Evolutionary conservation across 768 basidiomycete genomes (phyloP), one percentile per base, ranked within the genome.

Genomic region (Hebeloma cylindrosporum): DNA sequence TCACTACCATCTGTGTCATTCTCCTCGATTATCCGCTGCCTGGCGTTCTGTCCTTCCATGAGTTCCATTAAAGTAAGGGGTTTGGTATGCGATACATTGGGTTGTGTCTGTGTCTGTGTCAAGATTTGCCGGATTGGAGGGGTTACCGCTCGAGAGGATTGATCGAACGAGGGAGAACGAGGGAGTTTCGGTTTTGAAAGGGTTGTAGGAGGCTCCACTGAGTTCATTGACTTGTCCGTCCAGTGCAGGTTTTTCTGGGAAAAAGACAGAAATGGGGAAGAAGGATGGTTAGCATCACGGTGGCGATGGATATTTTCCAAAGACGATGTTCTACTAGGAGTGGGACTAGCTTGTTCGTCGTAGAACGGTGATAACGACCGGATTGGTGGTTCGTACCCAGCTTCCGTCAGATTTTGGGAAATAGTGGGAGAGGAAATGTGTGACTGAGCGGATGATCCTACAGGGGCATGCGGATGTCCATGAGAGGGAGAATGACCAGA

Each of bases 241-340:
- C 34, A 23, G n/a, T 45, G 38, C 33, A 5, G 48, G 31, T n/a
- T 41, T 14, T 38, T 48, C 37, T 53, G 50, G 5, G 39, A 30
- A 18, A 40, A 18, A 4, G 51, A 41, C 26, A 27, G 48, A 22
- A 37, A 21, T 17, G 54, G 51, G 6, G 50, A 45, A 14, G 43
- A 30, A 10, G 48, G 46, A 13, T 17, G 31, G 25, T 28, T 48
- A 30, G 43, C 14, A n/a, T 41, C 45, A 31, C 41, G 21, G 34
- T 50, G 18, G 18, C 39, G 38, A 25, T 52, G 45, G 5, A 40
- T 50, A 31, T 45, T 53, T 20, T 51, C 51, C 30, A 49, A 40
- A 5, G 47, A 52, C 5, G 48, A 52, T 1, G 42, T 30, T 18
- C 53, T 43, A 23, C 20, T 47, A 2, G 35, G 40, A 25, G 43